These are phyloP conservation scores for Globisporangium yorkense DNA, from an alignment of 352 stramenopile genomes.

Conservation along the genomic window DNA sequence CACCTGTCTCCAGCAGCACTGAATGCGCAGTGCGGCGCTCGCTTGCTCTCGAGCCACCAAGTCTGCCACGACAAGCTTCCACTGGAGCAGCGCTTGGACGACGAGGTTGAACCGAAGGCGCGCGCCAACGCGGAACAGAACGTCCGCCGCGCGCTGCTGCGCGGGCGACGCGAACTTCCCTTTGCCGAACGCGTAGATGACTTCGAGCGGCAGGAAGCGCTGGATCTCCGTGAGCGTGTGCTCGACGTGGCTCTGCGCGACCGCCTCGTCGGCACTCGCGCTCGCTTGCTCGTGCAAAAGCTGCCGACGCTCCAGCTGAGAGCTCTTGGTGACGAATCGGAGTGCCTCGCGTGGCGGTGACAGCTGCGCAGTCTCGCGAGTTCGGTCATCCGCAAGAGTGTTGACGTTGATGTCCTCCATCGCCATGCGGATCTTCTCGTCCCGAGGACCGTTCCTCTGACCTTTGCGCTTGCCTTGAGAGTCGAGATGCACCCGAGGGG, in stretches of 20 bases:
- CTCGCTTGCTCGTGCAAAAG: constrained; percentile 8
- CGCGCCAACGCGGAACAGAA: constrained; percentile 38
- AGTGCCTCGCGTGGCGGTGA: too few species aligned
- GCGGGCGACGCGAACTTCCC: constrained; percentile 57
- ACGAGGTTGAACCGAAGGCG: constrained; percentile 35
- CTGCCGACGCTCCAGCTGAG: constrained; percentile 4
- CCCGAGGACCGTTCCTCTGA: constrained; percentile 7
- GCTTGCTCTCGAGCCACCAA: constrained; percentile 14
- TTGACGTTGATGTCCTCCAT: constrained; percentile 22
- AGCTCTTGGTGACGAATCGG: background rate
- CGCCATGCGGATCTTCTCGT: constrained; percentile 28
- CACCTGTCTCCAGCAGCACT: constrained; percentile 65
- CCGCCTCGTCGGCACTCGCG: constrained; percentile 12
- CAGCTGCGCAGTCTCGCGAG: background rate
- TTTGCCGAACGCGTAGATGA: constrained; percentile 53
- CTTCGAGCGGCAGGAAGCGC: constrained; percentile 53
- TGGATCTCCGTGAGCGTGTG: constrained; percentile 44
- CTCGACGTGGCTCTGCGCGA: constrained; percentile 29
- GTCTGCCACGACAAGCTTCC: constrained; percentile 23
- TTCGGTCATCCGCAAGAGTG: background rate
- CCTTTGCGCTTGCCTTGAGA: background rate
- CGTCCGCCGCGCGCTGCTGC: constrained; percentile 43
- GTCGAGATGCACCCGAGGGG: background rate
- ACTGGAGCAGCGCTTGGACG: constrained; percentile 36
- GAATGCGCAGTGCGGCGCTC: constrained; percentile 16